phyloP scores from a whole-genome alignment of 192 early-diverging fungal genomes.

The Nowakowskiella sp. region DNA sequence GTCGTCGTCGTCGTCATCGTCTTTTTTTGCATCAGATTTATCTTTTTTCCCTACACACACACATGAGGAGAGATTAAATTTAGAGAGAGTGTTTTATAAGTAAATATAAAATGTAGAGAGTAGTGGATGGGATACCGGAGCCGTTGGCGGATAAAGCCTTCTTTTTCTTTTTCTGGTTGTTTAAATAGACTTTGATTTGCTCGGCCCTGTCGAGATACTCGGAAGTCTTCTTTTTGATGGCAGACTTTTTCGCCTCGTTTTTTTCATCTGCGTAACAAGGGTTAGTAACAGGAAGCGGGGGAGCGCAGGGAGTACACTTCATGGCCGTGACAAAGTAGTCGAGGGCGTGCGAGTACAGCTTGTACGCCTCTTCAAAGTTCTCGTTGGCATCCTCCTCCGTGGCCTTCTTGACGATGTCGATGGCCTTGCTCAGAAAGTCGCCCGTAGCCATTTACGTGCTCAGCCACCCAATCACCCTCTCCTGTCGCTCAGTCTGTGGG shows the following conservation, averaged over 20 bases:
- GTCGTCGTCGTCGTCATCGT: conserved; percentile 46
- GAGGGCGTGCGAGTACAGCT: conserved; percentile 77
- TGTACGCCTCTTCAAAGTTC: conserved; percentile 88
- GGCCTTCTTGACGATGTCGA: conserved; percentile 87
- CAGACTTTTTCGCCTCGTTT: conserved; percentile 76
- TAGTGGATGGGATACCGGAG: conserved; percentile 2
- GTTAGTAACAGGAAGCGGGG: conserved; percentile 1
- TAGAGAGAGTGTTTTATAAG: not conserved
- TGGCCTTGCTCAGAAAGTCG: no score
- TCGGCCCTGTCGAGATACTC: conserved; percentile 93
- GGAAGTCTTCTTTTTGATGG: conserved; percentile 79
- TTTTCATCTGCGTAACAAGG: conserved; percentile 69
- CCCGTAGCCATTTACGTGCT: no score
- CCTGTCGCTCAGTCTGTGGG: no score
- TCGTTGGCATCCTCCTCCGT: conserved; percentile 85
- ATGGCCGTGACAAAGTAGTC: conserved; percentile 92
- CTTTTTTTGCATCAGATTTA: conserved; percentile 26
- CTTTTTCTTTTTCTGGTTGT: conserved; percentile 57
- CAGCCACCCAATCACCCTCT: no score
- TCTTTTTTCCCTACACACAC: conserved; percentile 10
- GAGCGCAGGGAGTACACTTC: conserved; percentile 62
- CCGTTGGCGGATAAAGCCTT: conserved; percentile 57
- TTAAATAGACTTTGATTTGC: conserved; percentile 80
- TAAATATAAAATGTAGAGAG: not conserved
- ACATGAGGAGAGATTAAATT: not conserved